These are phyloP conservation scores for Amylocarpus encephaloides DNA, from an alignment of 2,329 filamentous ascomycete species.

Conservation along the genomic window DNA sequence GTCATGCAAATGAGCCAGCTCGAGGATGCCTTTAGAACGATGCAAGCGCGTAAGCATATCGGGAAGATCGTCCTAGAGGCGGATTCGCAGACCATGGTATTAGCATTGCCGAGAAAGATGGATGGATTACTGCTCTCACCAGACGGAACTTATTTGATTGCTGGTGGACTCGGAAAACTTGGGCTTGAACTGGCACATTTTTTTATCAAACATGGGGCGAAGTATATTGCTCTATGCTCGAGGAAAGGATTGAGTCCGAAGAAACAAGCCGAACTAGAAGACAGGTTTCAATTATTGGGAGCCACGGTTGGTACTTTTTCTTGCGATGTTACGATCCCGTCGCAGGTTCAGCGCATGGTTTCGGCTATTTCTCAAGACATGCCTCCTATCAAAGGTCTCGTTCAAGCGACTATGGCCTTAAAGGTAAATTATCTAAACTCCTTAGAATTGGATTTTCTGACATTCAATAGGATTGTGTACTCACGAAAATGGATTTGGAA, in stretches of 20 bases:
- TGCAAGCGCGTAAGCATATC: not conserved
- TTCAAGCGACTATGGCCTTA: conserved; percentile 43
- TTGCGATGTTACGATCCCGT: conserved; percentile 42
- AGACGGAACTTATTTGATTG: conserved; percentile 25
- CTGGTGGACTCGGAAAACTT: conserved; percentile 29
- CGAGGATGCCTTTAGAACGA: not conserved
- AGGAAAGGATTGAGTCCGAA: too few species aligned
- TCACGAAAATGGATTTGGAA: conserved; percentile 29
- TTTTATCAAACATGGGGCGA: conserved; percentile 22
- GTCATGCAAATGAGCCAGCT: not conserved
- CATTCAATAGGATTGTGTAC: conserved; percentile 35
- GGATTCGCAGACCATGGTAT: not conserved
- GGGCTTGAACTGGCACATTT: conserved; percentile 22
- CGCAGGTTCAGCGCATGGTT: conserved; percentile 13
- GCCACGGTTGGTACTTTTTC: conserved; percentile 38
- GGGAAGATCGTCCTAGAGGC: not conserved
- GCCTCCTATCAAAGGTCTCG: conserved; percentile 35
- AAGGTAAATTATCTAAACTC: conserved; percentile 7
- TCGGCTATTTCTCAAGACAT: not conserved
- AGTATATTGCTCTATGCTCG: too few species aligned
- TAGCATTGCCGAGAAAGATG: not conserved
- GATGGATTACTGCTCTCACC: not conserved
- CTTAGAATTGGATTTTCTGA: too few species aligned
- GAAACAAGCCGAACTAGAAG: conserved; percentile 6
- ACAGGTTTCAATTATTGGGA: conserved; percentile 22